These are phyloP conservation scores for Raphanus raphanistrum DNA, from an alignment of 345 rosid genomes.

Conservation along the genomic window DNA sequence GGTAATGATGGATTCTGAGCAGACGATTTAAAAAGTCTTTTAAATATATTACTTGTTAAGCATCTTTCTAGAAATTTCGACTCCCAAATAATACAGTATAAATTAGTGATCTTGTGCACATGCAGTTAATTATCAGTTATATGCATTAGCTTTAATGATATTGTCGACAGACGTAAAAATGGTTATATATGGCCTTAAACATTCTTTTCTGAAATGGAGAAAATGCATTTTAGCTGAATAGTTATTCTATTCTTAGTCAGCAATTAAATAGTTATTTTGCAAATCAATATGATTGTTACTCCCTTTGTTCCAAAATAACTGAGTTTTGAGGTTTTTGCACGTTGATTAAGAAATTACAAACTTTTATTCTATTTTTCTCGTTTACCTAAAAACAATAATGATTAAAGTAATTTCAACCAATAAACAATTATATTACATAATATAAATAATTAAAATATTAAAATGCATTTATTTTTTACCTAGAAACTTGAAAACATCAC, in stretches of 20 bases:
- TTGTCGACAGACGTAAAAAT: background rate
- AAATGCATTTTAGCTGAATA: background rate
- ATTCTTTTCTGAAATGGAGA: background rate
- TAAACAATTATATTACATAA: no score
- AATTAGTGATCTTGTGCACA: background rate
- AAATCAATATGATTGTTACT: background rate
- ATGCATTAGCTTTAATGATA: background rate
- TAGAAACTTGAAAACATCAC: no score
- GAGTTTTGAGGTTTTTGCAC: no score
- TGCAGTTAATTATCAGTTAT: background rate
- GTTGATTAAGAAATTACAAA: no score
- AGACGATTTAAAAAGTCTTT: background rate
- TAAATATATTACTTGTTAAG: background rate
- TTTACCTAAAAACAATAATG: no score
- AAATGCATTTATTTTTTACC: no score
- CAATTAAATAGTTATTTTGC: background rate
- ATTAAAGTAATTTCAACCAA: no score
- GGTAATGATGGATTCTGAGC: constrained; percentile 1
- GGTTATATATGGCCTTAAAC: background rate
- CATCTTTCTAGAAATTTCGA: background rate
- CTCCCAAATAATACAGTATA: background rate
- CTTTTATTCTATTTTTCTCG: no score
- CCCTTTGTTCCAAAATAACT: no score
- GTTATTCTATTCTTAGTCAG: no score
- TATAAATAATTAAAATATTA: no score